phyloP scores from a whole-genome alignment of 306 rosid genomes.

The Vigna trinervia region DNA sequence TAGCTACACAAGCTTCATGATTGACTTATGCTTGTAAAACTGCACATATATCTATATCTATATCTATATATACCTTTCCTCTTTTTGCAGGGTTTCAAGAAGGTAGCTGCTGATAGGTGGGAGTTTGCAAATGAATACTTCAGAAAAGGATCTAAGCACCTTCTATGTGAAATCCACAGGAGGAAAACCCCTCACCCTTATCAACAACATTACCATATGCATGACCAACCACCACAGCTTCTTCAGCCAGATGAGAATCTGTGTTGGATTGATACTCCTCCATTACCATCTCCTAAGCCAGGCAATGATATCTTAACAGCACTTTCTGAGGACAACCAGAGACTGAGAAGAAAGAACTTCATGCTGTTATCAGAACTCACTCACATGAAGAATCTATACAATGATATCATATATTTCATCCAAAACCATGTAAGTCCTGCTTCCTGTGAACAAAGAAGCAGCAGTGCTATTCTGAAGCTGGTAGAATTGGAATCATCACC shows the following conservation, averaged over 20 bases:
- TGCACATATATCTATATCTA: not conserved
- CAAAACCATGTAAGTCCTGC: slow-evolving; percentile 77
- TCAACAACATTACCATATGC: slow-evolving; percentile 49
- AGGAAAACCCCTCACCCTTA: slow-evolving; percentile 69
- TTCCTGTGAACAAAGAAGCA: slow-evolving; percentile 45
- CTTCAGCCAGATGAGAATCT: slow-evolving; percentile 50
- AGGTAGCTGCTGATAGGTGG: slow-evolving; percentile 84
- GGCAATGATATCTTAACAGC: slow-evolving; percentile 54
- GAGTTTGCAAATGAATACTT: slow-evolving; percentile 82
- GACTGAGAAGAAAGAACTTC: slow-evolving; percentile 69
- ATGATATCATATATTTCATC: slow-evolving; percentile 75
- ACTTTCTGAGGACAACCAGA: slow-evolving; percentile 73
- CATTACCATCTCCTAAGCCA: slow-evolving; percentile 50
- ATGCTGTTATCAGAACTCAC: slow-evolving; percentile 77
- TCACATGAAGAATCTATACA: slow-evolving; percentile 86
- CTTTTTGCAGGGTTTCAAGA: slow-evolving; percentile 73
- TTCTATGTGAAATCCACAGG: slow-evolving; percentile 73
- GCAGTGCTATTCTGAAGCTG: slow-evolving; percentile 47
- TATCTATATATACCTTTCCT: not conserved
- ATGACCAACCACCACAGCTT: slow-evolving; percentile 42
- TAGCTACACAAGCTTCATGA: slow-evolving; percentile 9
- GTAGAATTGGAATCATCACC: slow-evolving; percentile 55
- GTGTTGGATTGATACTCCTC: slow-evolving; percentile 47
- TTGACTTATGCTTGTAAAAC: slow-evolving; percentile 24
- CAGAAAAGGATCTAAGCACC: slow-evolving; percentile 73